Conservation (phyloP, 179 eudicot genomes). For the Vitellaria paradoxa region DNA sequence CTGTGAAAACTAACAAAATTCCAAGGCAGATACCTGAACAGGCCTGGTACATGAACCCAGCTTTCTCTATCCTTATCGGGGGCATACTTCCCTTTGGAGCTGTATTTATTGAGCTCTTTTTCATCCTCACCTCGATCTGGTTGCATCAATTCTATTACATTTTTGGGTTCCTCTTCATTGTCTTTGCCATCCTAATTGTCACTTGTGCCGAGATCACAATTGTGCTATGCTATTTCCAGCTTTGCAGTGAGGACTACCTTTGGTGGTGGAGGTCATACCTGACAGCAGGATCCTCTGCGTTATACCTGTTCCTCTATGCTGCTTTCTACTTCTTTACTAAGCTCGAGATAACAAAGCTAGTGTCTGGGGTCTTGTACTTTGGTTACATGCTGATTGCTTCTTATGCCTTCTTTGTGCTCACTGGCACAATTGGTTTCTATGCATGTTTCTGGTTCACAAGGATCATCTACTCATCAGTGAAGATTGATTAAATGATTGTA, state of each 20-base stretch:
- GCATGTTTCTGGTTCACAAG: constrained; percentile 36
- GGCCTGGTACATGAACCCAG: constrained; percentile 34
- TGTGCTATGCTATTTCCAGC: constrained; percentile 38
- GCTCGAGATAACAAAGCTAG: constrained; percentile 33
- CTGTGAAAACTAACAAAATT: constrained; percentile 31
- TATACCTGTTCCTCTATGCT: constrained; percentile 29
- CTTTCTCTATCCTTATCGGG: constrained; percentile 26
- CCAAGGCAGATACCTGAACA: constrained; percentile 36
- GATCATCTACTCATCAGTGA: constrained; percentile 34
- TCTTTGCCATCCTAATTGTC: constrained; percentile 25
- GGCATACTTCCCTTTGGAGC: constrained; percentile 38
- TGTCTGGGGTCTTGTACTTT: constrained; percentile 32
- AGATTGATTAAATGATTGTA: constrained; percentile 23
- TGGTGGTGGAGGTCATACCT: constrained; percentile 42
- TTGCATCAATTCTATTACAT: constrained; percentile 36
- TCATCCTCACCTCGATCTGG: constrained; percentile 35
- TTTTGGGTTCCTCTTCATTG: constrained; percentile 31
- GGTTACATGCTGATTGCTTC: constrained; percentile 36
- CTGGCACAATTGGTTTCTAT: constrained; percentile 33
- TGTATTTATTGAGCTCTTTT: constrained; percentile 34
- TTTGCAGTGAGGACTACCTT: constrained; percentile 33
- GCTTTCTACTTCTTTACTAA: constrained; percentile 33
- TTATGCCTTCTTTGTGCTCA: constrained; percentile 30
- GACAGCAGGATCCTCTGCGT: constrained; percentile 32
- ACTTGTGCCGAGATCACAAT: constrained; percentile 37